Conservation (phyloP, 2,329 filamentous ascomycete species). For the Aureobasidium sp. region DNA sequence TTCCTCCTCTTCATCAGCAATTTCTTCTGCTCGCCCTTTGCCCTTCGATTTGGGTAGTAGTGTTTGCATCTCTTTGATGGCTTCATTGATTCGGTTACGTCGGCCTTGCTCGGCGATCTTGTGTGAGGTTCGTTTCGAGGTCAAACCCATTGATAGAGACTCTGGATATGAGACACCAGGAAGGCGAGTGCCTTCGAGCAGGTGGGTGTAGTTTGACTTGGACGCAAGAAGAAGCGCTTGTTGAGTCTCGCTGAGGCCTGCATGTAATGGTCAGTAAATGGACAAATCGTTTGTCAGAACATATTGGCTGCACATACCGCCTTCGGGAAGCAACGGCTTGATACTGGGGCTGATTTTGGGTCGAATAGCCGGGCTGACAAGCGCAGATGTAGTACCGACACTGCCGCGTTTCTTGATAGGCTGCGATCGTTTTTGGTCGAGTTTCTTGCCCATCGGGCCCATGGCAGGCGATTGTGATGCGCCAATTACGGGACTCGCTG, state of each 20-base stretch:
- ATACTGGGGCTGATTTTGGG: slow-evolving; percentile 92
- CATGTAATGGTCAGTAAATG: background rate
- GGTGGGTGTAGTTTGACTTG: slow-evolving; percentile 97
- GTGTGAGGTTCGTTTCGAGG: slow-evolving; percentile 93
- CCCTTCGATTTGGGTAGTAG: slow-evolving; percentile 58
- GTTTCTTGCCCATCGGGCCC: slow-evolving; percentile 29
- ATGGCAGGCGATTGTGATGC: slow-evolving; percentile 45
- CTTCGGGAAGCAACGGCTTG: slow-evolving; percentile 75
- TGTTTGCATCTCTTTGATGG: slow-evolving; percentile 82
- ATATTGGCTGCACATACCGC: slow-evolving; percentile 42
- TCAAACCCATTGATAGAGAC: slow-evolving; percentile 85
- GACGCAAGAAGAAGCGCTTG: slow-evolving; percentile 74
- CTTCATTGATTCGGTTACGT: slow-evolving; percentile 89
- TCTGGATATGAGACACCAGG: slow-evolving; percentile 79
- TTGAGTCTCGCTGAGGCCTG: slow-evolving; percentile 43
- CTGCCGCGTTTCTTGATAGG: slow-evolving; percentile 60
- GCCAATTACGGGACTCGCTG: slow-evolving; percentile 49
- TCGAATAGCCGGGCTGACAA: slow-evolving; percentile 78
- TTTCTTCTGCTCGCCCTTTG: slow-evolving; percentile 33
- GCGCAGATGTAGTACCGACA: slow-evolving; percentile 50
- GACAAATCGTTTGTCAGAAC: background rate
- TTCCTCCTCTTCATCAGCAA: slow-evolving; percentile 37
- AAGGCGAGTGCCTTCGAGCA: slow-evolving; percentile 84
- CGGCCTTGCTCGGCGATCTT: slow-evolving; percentile 97
- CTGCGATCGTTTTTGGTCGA: slow-evolving; percentile 39